phyloP scores from a whole-genome alignment of 2,329 filamentous ascomycete genomes.

The Epichloe coenophiala region DNA sequence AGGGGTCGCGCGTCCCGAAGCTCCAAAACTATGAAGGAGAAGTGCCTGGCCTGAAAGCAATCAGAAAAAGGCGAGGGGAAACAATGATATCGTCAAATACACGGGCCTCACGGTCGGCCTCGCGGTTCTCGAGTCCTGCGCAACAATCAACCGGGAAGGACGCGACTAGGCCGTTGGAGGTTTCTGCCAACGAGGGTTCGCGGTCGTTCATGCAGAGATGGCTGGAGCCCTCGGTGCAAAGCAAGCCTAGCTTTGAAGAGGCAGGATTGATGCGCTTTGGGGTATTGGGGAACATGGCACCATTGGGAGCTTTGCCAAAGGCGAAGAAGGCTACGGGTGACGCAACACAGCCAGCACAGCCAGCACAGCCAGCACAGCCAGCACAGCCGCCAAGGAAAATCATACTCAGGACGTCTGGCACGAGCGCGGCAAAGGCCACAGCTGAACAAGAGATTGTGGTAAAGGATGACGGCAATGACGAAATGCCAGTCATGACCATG shows the following conservation, averaged over 20 bases:
- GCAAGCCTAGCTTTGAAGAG: slow-evolving; percentile 64
- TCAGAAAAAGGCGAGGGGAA: background rate
- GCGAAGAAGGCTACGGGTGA: slow-evolving; percentile 25
- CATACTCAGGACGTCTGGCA: slow-evolving; percentile 28
- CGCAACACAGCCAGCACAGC: slow-evolving; percentile 11
- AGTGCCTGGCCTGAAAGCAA: background rate
- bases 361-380: background rate
- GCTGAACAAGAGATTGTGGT: slow-evolving; percentile 7
- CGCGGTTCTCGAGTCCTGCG: slow-evolving; percentile 43
- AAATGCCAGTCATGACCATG: slow-evolving; percentile 4
- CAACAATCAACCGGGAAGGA: slow-evolving; percentile 15
- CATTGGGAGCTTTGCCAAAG: slow-evolving; percentile 61
- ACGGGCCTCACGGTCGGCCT: slow-evolving; percentile 32
- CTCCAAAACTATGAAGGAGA: slow-evolving; percentile 1
- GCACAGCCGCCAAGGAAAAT: slow-evolving; percentile 27
- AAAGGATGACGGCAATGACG: slow-evolving; percentile 13
- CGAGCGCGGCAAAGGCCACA: slow-evolving; percentile 13
- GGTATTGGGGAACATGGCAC: slow-evolving; percentile 72
- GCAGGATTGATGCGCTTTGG: slow-evolving; percentile 59
- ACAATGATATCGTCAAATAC: slow-evolving; percentile 30
- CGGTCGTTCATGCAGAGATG: slow-evolving; percentile 40
- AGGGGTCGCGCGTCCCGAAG: background rate
- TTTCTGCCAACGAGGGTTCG: slow-evolving; percentile 24
- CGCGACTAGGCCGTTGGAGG: slow-evolving; percentile 21
- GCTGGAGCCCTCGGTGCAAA: slow-evolving; percentile 45